Conservation (phyloP, 768 basidiomycete genomes). For the Calocera cornea region DNA sequence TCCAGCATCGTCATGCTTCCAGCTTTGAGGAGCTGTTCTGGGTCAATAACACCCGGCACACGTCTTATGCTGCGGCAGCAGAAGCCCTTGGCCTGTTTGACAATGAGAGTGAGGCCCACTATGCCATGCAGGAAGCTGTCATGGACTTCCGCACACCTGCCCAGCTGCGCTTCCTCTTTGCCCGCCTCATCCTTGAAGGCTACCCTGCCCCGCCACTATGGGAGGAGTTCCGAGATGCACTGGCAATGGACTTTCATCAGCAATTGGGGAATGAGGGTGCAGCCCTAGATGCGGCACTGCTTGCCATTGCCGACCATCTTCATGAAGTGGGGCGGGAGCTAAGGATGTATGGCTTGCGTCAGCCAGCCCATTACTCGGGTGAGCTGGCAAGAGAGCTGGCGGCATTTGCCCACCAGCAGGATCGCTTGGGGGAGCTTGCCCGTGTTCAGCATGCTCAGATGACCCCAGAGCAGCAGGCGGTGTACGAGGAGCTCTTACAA, state of each 20-base stretch:
- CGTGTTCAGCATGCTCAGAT: constrained; percentile 11
- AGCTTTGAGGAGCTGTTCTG: constrained; percentile 20
- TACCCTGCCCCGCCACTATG: constrained; percentile 17
- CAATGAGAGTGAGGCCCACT: constrained; percentile 19
- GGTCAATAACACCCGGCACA: constrained; percentile 12
- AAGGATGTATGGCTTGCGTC: constrained; percentile 22
- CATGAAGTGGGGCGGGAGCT: constrained; percentile 22
- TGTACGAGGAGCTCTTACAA: constrained; percentile 14
- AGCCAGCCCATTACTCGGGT: constrained; percentile 17
- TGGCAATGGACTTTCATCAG: constrained; percentile 16
- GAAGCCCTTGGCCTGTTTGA: constrained; percentile 18
- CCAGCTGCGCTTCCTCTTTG: constrained; percentile 30
- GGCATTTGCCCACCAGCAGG: constrained; percentile 16
- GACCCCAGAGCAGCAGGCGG: constrained; percentile 19
- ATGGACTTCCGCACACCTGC: constrained; percentile 22
- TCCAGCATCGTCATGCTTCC: constrained; percentile 14
- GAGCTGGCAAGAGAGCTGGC: constrained; percentile 23
- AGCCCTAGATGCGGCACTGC: constrained; percentile 17
- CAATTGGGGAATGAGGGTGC: constrained; percentile 9
- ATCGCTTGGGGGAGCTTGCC: constrained; percentile 9
- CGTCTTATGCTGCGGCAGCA: constrained; percentile 20
- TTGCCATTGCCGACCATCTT: constrained; percentile 17
- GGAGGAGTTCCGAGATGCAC: constrained; percentile 18
- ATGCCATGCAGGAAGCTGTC: constrained; percentile 28
- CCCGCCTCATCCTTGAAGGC: constrained; percentile 28